These are phyloP conservation scores for Ophiosphaerella narmari DNA, from an alignment of 2,329 filamentous ascomycete species.

Conservation along the genomic window DNA sequence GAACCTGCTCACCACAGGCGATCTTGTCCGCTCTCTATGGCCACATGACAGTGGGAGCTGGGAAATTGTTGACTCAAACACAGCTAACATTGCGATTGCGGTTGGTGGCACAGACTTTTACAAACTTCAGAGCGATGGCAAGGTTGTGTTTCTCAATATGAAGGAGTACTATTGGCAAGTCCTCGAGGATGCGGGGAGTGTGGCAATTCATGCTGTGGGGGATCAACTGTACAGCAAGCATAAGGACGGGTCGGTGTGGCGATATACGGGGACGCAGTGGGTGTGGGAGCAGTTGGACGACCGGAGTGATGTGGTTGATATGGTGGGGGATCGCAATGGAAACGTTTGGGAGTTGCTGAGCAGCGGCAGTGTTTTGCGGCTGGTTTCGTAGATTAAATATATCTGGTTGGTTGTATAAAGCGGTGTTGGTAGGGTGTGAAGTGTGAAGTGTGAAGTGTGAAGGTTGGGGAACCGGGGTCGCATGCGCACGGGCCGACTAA, in stretches of 20 bases:
- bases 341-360: constrained; percentile 27
- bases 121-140: constrained; percentile 30
- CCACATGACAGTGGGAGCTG: constrained; percentile 25
- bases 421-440: background rate
- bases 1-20: constrained; percentile 30
- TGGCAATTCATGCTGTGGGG: constrained; percentile 23
- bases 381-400: constrained; percentile 19
- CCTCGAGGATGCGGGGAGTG: constrained; percentile 22
- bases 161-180: constrained; percentile 24
- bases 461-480: too few relatives aligned
- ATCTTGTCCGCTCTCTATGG: constrained; percentile 31
- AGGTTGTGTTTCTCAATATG: constrained; percentile 32
- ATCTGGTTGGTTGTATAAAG: too few relatives aligned
- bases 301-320: constrained; percentile 3
- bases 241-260: constrained; percentile 30
- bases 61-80: constrained; percentile 30
- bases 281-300: constrained; percentile 36
- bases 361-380: constrained; percentile 24
- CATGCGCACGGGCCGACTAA: too few relatives aligned
- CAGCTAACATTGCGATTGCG: constrained; percentile 27
- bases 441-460: background rate
- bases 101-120: constrained; percentile 36
- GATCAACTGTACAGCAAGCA: constrained; percentile 28
- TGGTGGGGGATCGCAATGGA: constrained; percentile 30
- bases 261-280: constrained; percentile 31